Conservation (phyloP, 106 monocot genomes). For the Apostasia ramifera region DNA sequence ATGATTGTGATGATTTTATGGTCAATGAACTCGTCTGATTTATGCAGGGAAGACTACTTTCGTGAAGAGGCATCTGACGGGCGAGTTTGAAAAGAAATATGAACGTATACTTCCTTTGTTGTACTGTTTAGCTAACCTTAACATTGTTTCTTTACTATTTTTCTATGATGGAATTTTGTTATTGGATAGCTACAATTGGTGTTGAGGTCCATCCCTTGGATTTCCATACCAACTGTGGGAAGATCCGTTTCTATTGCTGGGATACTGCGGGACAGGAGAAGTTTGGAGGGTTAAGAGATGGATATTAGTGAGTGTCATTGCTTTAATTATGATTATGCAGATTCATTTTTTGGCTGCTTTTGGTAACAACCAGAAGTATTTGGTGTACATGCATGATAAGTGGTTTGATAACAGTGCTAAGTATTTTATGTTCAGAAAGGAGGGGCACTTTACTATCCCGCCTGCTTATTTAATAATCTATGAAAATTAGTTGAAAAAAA, state of each 20-base stretch:
- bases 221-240: too few relatives aligned
- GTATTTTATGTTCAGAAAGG: too few relatives aligned
- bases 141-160: background rate
- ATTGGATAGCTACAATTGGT: conserved; percentile 43
- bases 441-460: too few relatives aligned
- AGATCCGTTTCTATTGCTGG: conserved; percentile 57
- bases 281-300: conserved; percentile 59
- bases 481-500: too few relatives aligned
- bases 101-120: conserved; percentile 11
- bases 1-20: background rate
- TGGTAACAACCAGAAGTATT: too few relatives aligned
- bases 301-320: conserved; percentile 40
- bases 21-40: background rate
- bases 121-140: background rate
- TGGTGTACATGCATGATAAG: too few relatives aligned
- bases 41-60: conserved; percentile 18
- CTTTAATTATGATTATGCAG: too few relatives aligned
- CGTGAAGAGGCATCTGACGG: conserved; percentile 22
- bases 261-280: conserved; percentile 66
- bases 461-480: too few relatives aligned
- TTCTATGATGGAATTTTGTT: background rate
- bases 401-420: too few relatives aligned
- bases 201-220: conserved; percentile 15
- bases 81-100: conserved; percentile 26
- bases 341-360: too few relatives aligned